Conservation (phyloP, 345 rosid genomes). For the Sonneratia alba region DNA sequence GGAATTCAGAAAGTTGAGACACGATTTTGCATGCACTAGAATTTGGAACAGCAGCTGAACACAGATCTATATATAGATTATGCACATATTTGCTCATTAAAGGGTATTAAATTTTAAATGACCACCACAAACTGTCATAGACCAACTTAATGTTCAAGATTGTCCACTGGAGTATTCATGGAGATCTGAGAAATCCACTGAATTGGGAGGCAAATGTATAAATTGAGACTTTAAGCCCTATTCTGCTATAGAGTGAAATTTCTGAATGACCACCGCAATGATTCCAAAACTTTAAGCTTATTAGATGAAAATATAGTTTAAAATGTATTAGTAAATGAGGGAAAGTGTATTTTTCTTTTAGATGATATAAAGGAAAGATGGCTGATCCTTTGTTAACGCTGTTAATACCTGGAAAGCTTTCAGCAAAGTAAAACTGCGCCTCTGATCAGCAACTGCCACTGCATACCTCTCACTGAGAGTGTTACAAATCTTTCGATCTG, state of each 20-base stretch:
- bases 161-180: background rate
- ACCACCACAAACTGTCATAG: background rate
- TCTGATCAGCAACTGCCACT: constrained; percentile 56
- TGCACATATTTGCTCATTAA: background rate
- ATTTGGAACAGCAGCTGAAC: background rate
- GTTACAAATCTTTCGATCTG: constrained; percentile 54
- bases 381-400: background rate
- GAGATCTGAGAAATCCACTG: background rate
- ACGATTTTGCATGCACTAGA: background rate
- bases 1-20: constrained; percentile 4
- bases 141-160: background rate
- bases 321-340: background rate
- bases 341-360: background rate
- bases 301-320: background rate
- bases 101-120: background rate
- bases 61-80: background rate
- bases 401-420: constrained; percentile 56
- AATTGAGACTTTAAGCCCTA: background rate
- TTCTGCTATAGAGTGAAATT: background rate
- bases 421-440: constrained; percentile 37
- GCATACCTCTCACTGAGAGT: constrained; percentile 44
- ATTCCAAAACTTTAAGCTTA: background rate
- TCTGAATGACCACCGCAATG: background rate
- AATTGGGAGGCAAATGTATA: background rate
- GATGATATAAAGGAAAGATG: background rate